Evolutionary conservation across 2,329 filamentous ascomycete genomes (phyloP).

Genomic region (Westerdykella ornata): DNA sequence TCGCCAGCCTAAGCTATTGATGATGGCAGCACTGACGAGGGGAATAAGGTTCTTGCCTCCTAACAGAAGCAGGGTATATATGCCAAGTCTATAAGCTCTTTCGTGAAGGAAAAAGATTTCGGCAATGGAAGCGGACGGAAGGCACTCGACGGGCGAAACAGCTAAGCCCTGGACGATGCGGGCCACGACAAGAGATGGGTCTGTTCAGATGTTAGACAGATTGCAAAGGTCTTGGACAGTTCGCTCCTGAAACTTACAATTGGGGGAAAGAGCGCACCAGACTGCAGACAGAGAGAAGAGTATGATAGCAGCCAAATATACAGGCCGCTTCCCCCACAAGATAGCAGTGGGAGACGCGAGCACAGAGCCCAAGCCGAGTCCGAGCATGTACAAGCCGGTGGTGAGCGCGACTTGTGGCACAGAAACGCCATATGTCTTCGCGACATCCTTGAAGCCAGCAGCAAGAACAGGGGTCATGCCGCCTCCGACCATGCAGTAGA

Average conservation of each 20-base stretch:
- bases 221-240: neutral
- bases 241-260: conserved; percentile 39
- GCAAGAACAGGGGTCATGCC: conserved; percentile 88
- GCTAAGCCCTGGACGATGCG: conserved; percentile 83
- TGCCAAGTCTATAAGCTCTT: conserved; percentile 82
- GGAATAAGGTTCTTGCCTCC: conserved; percentile 90
- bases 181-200: conserved; percentile 69
- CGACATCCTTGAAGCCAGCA: conserved; percentile 80
- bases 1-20: conserved; percentile 71
- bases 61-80: conserved; percentile 82
- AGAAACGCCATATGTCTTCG: conserved; percentile 57
- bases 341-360: conserved; percentile 87
- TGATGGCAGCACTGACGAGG: conserved; percentile 77
- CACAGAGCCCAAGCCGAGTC: conserved; percentile 76
- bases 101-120: conserved; percentile 97
- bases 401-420: conserved; percentile 74
- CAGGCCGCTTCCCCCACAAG: conserved; percentile 79
- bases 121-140: conserved; percentile 88
- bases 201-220: conserved; percentile 1
- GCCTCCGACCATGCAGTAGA: conserved; percentile 89
- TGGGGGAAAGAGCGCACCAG: conserved; percentile 83
- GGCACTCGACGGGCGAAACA: conserved; percentile 82
- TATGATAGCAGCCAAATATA: conserved; percentile 72
- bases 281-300: conserved; percentile 70
- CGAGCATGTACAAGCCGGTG: conserved; percentile 91